Evolutionary conservation across 2,329 filamentous ascomycete genomes (phyloP), one percentile per base, ranked within the genome.

Genomic region (Trichoderma cornu-damae): DNA sequence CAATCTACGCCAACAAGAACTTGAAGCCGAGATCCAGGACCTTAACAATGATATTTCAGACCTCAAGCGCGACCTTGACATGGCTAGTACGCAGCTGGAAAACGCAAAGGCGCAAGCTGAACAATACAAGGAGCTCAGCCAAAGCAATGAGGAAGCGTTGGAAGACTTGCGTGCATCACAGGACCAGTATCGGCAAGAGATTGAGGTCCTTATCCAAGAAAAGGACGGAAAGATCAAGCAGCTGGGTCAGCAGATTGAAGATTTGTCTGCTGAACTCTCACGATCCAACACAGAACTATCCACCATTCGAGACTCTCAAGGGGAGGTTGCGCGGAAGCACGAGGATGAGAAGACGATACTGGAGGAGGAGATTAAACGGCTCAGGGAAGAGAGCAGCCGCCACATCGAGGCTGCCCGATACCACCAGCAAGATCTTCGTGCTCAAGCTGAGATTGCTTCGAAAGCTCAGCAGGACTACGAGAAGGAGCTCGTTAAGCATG

Each of bases 381-480:
- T 97, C 26, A 94, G 89, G 69, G 90, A 95, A 47, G 88, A 96
- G 63, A 87, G 88, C 58, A 88, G 91, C 63, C 84, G 88, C 53
- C 87, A 93, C 69, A 80, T 85, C 60, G 88, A 90, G 60, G 87
- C 91, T 49, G 86, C 90, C 30, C 86, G 89, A 63, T 90, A 88
- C 68, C 89, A 96, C 68, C 90, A 95, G 68, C 88, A 96, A 65
- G 92, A 97, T 66, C 83, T 97, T 40, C 92, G 94, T 61, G 87
- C 90, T 0, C 94, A 99, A 71, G 92, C 93, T 26, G 89, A 95
- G 43, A 97, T 99, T 66, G 91, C 94, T 2, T 86, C 90, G 53
- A 89, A 90, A 70, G 91, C 94, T 3, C 94, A 99, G 69, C 88
- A 96, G 68, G 92, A 94, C 64, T 99, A 99, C 68, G 95, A 99